Base-by-base conservation (phyloP, 2,329 filamentous ascomycete species). In the Fusarium sp. region DNA sequence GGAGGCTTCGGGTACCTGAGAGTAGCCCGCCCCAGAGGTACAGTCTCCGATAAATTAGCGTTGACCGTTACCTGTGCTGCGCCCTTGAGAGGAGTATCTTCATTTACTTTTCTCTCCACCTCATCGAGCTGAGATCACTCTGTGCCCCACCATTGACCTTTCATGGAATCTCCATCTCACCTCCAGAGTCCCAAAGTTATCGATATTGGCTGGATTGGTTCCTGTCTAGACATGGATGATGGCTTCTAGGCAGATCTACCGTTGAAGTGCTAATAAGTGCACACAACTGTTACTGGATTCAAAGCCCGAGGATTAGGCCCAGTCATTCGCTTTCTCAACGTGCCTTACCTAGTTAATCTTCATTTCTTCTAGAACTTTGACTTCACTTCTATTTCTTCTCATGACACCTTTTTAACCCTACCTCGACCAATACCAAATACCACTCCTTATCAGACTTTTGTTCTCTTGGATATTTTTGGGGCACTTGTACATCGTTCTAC, bases 101-200 rank as follows among this genome's bases (percentile, higher is more conserved):
- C 64, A 72, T 75, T 74, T 74, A 57, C 60, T 59, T 61, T 66
- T 62, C 69, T 75, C 69, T 54, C 71, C 71, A 73, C 66, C 44
- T 60, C 48, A 36, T 57, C 39, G 50, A 56, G 63, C 72, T 75
- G 64, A 72, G 72, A 70, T 75, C 56, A 47, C 56, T 55, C 53
- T 55, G 48, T 75, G 68, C 72, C 61, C 72, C 72, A 73, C 72
- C 60, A 60, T 54, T 39, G n/a, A 42, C 55, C 44, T 56, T 38
- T 53, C 41, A 67, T 59, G 38, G 64, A 50, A 57, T 70, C 35
- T 36, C 48, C 18, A 57, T 55, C 38, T 56, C 61, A 32, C 45
- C 35, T 47, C 30, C 32, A 57, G 48, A 70, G 50, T 55, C 47
- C 45, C 41, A 39, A 58, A 26, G 69, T 62, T 66, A 48, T 69